Percentiles rank a stretch among this genome's conserved stretches.
These are phyloP conservation scores for Cinnamomum micranthum DNA, from an alignment of 164 flowering plant species.

Conservation along the genomic window DNA sequence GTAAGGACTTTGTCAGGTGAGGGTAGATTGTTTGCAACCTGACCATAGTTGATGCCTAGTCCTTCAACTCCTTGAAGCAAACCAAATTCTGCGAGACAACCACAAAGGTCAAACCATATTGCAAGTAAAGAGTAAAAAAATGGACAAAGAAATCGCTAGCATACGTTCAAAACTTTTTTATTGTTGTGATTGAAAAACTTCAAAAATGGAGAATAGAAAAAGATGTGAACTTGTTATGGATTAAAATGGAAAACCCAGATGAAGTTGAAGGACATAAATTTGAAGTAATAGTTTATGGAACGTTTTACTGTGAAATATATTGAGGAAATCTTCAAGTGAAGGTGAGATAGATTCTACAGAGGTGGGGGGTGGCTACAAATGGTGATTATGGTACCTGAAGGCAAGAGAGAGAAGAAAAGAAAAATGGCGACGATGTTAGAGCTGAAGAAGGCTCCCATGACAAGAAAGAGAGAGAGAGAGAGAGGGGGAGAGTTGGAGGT, in stretches of 20 bases:
- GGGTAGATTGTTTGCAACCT: slow-evolving; percentile 75
- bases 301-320: not conserved
- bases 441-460: slow-evolving; percentile 31
- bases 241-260: not conserved
- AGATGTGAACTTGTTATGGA: not conserved
- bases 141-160: too few relatives aligned
- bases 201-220: not conserved
- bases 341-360: not conserved
- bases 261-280: not conserved
- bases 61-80: slow-evolving; percentile 31
- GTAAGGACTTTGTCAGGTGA: slow-evolving; percentile 56
- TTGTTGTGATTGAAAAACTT: not conserved
- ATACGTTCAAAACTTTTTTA: too few relatives aligned
- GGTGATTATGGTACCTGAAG: slow-evolving; percentile 38
- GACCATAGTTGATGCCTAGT: slow-evolving; percentile 95
- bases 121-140: too few relatives aligned
- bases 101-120: not conserved
- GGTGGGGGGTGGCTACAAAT: too few relatives aligned
- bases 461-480: slow-evolving; percentile 8
- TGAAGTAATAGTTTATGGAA: not conserved
- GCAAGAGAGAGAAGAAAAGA: slow-evolving; percentile 27
- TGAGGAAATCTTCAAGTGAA: not conserved
- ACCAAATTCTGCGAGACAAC: slow-evolving; percentile 27
- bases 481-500: slow-evolving; percentile 12
- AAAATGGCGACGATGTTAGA: slow-evolving; percentile 21